Evolutionary conservation across 176 grass and related monocot genomes (phyloP).

Genomic region (Hordeum marinum): DNA sequence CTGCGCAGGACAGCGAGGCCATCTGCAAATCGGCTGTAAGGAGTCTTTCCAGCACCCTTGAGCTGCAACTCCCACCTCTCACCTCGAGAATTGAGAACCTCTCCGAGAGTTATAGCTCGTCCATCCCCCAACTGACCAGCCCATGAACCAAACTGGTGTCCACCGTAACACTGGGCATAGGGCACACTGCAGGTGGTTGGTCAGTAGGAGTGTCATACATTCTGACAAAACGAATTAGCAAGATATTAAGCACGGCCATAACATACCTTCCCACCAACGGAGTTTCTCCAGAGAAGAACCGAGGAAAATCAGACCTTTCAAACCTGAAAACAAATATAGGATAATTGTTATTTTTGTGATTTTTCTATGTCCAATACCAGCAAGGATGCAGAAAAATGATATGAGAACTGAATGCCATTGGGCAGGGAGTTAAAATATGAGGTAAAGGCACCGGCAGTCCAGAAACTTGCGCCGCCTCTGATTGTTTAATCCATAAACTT

Average conservation of each 20-base stretch:
- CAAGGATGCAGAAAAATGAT: neutral
- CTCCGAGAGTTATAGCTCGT: slow-evolving; percentile 84
- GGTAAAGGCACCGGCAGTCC: neutral
- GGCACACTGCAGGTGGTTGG: slow-evolving; percentile 51
- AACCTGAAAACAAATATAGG: slow-evolving; percentile 55
- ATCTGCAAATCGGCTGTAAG: slow-evolving; percentile 93
- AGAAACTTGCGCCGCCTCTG: no score
- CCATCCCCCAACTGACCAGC: slow-evolving; percentile 95
- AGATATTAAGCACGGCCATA: slow-evolving; percentile 9
- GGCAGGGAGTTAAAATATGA: neutral
- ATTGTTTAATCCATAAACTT: no score
- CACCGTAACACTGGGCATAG: slow-evolving; percentile 95
- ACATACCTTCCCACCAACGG: slow-evolving; percentile 79
- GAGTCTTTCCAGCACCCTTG: slow-evolving; percentile 90
- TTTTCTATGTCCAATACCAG: neutral
- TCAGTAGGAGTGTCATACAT: neutral
- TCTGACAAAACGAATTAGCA: neutral
- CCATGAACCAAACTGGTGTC: slow-evolving; percentile 95
- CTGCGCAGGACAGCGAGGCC: slow-evolving; percentile 93
- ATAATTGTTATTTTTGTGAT: neutral
- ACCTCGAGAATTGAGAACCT: slow-evolving; percentile 70
- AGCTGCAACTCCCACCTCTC: slow-evolving; percentile 97
- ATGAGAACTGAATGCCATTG: neutral
- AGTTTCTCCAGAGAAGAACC: slow-evolving; percentile 77
- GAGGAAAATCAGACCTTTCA: slow-evolving; percentile 72